Base-by-base conservation (phyloP, 2,329 filamentous ascomycete genomes). In the Pseudocercospora vitis region DNA sequence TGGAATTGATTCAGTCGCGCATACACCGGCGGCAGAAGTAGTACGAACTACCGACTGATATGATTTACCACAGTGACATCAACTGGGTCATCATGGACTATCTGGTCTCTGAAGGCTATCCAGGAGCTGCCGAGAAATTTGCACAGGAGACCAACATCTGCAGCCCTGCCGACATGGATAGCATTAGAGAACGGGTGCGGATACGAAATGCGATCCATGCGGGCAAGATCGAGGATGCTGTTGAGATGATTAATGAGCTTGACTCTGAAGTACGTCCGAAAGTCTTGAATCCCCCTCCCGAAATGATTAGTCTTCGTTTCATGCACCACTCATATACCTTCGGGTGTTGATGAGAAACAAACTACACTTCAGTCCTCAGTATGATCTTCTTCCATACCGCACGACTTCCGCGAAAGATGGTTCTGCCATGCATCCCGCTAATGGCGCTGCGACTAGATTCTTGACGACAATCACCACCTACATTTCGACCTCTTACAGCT, bases 281-380 rank as follows among this genome's bases (percentile, higher is more conserved):
- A n/a, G n/a, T n/a, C 16, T 28, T 32, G 28, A 35, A 40, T 19
- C 50, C 35, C 50, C 47, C 42, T 58, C 47, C 51, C 76, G 80
- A 82, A 75, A 91, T 94, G 94, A 99, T 99, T 96, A 96, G 79
- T 89, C 80, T 81, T 81, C 87, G 80, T 91, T 85, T 95, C 92
- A 99, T 99, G 94, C 94, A 99, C 94, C 94, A 99, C 94, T 91
- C 94, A 90, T 94, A 97, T 83, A 80, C 85, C 60, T 82, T 79
- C 79, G 83, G 84, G 62, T 83, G 75, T 83, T 94, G 94, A 95
- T 95, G 92, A 97, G 81, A 84, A 85, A 86, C 79, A 78, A 55
- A 83, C 81, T 76, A 77, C 78, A 83, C 85, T 88, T 88, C 85
- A 89, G 84, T 88, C 84, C 82, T 88, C 83, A 88, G 83, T 86